phyloP scores from a whole-genome alignment of 768 basidiomycete species.

The Rubroboletus satanas region DNA sequence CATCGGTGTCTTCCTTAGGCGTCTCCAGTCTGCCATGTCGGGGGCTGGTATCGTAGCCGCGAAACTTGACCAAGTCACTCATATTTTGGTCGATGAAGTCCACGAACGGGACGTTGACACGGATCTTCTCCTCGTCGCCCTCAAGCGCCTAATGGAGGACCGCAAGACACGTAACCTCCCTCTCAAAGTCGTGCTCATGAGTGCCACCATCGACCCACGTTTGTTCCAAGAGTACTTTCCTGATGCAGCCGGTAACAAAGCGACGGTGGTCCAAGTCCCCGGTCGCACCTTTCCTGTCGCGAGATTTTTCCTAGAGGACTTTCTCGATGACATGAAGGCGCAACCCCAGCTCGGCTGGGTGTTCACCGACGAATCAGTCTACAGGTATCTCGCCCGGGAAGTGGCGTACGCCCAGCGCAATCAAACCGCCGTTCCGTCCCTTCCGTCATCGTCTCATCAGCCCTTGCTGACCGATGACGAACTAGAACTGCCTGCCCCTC shows the following conservation, averaged over 20 bases:
- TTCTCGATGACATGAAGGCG: constrained; percentile 47
- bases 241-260: constrained; percentile 53
- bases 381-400: constrained; percentile 70
- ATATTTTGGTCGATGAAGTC: constrained; percentile 92
- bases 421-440: not conserved
- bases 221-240: constrained; percentile 89
- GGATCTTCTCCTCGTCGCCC: constrained; percentile 81
- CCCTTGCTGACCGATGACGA: constrained; percentile 41
- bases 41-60: constrained; percentile 34
- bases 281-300: constrained; percentile 89
- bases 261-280: constrained; percentile 76
- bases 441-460: constrained; percentile 6
- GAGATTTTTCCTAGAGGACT: constrained; percentile 78
- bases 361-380: constrained; percentile 63
- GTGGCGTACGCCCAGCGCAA: constrained; percentile 15
- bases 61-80: constrained; percentile 73
- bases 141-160: constrained; percentile 77
- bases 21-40: constrained; percentile 72
- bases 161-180: constrained; percentile 66
- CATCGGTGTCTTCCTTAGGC: constrained; percentile 83
- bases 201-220: constrained; percentile 88
- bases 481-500: constrained; percentile 73
- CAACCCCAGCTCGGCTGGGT: constrained; percentile 54
- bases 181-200: constrained; percentile 90
- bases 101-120: constrained; percentile 96